A percentile compares a stretch with the other conserved stretches of the same genome.
Evolutionary conservation across 2,329 filamentous ascomycete species (phyloP).

Genomic region (Myriosclerotinia duriaeana): DNA sequence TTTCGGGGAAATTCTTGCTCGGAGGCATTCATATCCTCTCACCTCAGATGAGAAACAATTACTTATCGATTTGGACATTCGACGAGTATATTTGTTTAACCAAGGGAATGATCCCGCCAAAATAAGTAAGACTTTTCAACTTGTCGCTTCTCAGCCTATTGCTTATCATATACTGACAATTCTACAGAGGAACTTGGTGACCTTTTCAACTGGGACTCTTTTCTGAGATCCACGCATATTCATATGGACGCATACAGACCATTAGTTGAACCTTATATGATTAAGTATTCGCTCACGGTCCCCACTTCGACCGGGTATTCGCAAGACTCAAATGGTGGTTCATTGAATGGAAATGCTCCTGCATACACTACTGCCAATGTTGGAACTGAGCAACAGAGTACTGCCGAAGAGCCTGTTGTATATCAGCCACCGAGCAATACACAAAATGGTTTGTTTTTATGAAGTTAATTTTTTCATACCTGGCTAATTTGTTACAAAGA

Average conservation of each 20-base stretch:
- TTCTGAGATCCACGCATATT: conserved; percentile 56
- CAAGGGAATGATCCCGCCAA: conserved; percentile 50
- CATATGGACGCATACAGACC: conserved; percentile 60
- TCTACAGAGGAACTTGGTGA: conserved; percentile 17
- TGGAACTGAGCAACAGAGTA: conserved; percentile 24
- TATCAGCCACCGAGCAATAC: conserved; percentile 20
- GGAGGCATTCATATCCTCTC: conserved; percentile 54
- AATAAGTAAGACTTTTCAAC: conserved; percentile 41
- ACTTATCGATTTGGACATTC: conserved; percentile 52
- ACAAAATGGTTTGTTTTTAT: conserved; percentile 24
- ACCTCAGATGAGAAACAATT: conserved; percentile 61
- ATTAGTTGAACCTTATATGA: conserved; percentile 49
- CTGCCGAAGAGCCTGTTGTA: conserved; percentile 26
- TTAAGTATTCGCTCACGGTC: conserved; percentile 36
- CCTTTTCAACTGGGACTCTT: conserved; percentile 61
- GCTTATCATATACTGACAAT: background rate
- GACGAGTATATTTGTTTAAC: conserved; percentile 56
- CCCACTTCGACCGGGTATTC: conserved; percentile 26
- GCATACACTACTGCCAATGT: conserved; percentile 30
- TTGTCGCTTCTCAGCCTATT: background rate
- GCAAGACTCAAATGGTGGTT: conserved; percentile 1
- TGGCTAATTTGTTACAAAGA: conserved; percentile 14
- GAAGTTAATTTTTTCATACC: background rate
- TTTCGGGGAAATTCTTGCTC: conserved; percentile 53
- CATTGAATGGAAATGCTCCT: conserved; percentile 14